Percentiles rank a stretch among this genome's conserved stretches.
Evolutionary conservation across 2,329 filamentous ascomycete species (phyloP).

Genomic region (Zasmidium cellare): DNA sequence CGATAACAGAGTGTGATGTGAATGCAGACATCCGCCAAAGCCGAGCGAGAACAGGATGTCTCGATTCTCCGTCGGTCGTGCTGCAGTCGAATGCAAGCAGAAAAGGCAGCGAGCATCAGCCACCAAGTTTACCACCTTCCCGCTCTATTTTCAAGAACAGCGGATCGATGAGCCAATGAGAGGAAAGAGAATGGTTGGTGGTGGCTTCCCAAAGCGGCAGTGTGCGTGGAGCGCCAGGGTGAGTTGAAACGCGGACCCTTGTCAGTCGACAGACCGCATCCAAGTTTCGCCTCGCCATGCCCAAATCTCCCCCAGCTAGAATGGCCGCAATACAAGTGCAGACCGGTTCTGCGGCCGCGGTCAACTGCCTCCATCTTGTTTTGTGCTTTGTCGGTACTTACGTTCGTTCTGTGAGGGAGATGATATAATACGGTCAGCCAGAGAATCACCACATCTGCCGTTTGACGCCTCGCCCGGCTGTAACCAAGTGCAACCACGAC

Average conservation of each 20-base stretch:
- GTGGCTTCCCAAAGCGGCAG: constrained; percentile 1
- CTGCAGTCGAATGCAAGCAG: background rate
- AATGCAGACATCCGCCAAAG: background rate
- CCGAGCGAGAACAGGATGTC: background rate
- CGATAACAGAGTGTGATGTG: background rate
- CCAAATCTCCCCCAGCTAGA: constrained; percentile 18
- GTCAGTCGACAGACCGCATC: constrained; percentile 14
- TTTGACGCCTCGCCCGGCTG: background rate
- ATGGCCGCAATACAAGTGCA: background rate
- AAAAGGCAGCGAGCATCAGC: background rate
- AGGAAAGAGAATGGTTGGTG: background rate
- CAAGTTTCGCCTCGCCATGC: constrained; percentile 15
- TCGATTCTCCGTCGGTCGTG: background rate
- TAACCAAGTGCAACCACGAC: background rate
- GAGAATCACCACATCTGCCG: background rate
- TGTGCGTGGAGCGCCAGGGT: constrained; percentile 9
- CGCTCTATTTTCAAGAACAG: background rate
- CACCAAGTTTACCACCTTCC: background rate
- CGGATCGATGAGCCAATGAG: background rate
- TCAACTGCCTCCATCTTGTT: background rate
- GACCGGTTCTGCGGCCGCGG: background rate
- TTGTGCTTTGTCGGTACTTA: background rate
- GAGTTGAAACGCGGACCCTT: constrained; percentile 13
- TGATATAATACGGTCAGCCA: background rate
- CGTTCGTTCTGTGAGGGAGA: background rate